Evolutionary conservation across 2,329 filamentous ascomycete genomes (phyloP), one percentile per base, ranked within the genome.

Genomic region (Botrytis aclada): DNA sequence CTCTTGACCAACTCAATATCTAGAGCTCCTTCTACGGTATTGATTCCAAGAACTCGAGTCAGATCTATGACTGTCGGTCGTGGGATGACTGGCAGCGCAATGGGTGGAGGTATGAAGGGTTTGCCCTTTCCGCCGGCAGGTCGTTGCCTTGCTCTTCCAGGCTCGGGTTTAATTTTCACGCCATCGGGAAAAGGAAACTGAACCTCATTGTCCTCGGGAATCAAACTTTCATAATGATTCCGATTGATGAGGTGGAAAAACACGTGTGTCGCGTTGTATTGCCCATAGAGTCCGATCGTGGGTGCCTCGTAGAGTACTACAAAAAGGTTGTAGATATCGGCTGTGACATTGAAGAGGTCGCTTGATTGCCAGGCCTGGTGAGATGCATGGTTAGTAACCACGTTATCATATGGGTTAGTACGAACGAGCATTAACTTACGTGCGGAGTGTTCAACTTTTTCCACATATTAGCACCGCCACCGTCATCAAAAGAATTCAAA

Each of bases 121-220:
- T 12, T 56, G 3, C 47, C 47, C 1, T 1, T 8, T 25, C 63
- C 63, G 5, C 65, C 37, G 1, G 20, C 12, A 41, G 47, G 65
- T 16, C 34, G 25, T 16, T 18, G 4, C 5, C 32, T 69, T 0
- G 12, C 7, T 41, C 65, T 32, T 43, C 47, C 65, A 9, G 65
- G 65, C 3, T 18, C 5, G n/a, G 65, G 65, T 10, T 1, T 10
- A 14, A 69, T 32, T 4, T 1, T 41, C 1, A 41, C 6, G 14
- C 65, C 65, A 43, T 69, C 65, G 29, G 65, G 65, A 29, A 69
- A 56, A 14, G 65, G 65, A 41, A 69, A 69, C 39, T 56, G 65
- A 16, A 29, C 10, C 20, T 69, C 65, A 10, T n/a, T n/a, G 5
- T 69, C 16, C 1, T 32, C 0, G 16, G 65, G n/a, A 3, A 18